Evolutionary conservation across 495 filamentous ascomycete species (phyloP).

Genomic region (Xylaria venustula): DNA sequence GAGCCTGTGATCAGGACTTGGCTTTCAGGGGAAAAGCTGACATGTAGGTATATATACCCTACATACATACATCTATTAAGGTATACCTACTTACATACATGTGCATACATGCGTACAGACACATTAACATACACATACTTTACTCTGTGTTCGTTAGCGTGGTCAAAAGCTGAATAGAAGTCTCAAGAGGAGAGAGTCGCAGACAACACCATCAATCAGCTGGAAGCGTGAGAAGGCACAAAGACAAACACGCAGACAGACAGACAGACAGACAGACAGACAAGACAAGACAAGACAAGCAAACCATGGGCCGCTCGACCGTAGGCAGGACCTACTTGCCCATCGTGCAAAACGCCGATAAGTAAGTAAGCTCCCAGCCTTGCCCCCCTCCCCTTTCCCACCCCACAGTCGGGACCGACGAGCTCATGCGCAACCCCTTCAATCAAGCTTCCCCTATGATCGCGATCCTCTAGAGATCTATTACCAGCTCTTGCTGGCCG

Average conservation of each 20-base stretch:
- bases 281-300: neutral
- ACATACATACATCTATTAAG: no score
- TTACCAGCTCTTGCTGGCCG: slow-evolving; percentile 34
- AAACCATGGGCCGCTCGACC: slow-evolving; percentile 5
- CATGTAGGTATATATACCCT: no score
- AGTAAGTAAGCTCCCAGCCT: slow-evolving; percentile 14
- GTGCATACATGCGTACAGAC: no score
- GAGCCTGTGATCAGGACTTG: neutral
- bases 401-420: slow-evolving; percentile 11
- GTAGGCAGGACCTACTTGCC: slow-evolving; percentile 11
- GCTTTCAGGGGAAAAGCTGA: neutral
- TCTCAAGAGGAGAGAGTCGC: no score
- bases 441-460: slow-evolving; percentile 27
- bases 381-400: neutral
- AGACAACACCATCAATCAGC: no score
- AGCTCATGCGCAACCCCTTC: slow-evolving; percentile 6
- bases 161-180: no score
- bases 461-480: slow-evolving; percentile 18
- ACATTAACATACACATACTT: no score
- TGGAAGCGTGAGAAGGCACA: no score
- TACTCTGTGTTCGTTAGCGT: neutral
- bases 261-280: neutral
- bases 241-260: no score
- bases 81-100: no score
- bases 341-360: slow-evolving; percentile 17